A percentile compares a stretch with the other conserved stretches of the same genome.
Evolutionary conservation across 441 rosid genomes (phyloP).

Genomic region (Melastoma candidum): DNA sequence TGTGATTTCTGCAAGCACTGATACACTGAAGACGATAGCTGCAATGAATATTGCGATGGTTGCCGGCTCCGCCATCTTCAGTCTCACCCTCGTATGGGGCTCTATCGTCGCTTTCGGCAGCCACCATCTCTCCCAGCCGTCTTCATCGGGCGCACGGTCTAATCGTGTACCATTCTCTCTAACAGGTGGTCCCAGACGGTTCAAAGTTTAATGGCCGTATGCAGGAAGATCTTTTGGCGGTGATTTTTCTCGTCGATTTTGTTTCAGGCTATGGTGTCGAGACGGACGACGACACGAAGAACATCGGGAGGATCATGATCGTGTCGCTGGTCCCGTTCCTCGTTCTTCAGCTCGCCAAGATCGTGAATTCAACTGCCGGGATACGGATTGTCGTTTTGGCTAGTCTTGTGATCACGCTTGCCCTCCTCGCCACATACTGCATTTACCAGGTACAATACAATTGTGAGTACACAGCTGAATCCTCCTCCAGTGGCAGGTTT

Average conservation of each 20-base stretch:
- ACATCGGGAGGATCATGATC: conserved; percentile 11
- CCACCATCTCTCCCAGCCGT: too few relatives aligned
- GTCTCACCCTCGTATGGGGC: too few relatives aligned
- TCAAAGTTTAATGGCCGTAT: too few relatives aligned
- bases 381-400: conserved; percentile 1
- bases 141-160: too few relatives aligned
- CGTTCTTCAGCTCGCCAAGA: neutral
- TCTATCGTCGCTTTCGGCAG: too few relatives aligned
- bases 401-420: neutral
- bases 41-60: too few relatives aligned
- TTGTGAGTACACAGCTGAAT: neutral
- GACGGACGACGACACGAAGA: neutral
- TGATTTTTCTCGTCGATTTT: neutral
- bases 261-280: conserved; percentile 3
- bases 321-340: conserved; percentile 8
- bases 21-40: too few relatives aligned
- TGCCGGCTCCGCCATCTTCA: too few relatives aligned
- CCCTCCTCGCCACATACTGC: conserved; percentile 4
- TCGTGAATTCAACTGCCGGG: neutral
- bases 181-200: too few relatives aligned
- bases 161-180: too few relatives aligned
- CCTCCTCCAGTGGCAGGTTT: neutral
- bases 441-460: conserved; percentile 9
- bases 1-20: too few relatives aligned
- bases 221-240: too few relatives aligned